Percentiles rank a stretch among this genome's conserved stretches.
phyloP scores from a whole-genome alignment of 1,284 basidiomycete species.

The Polyporus tsugae region DNA sequence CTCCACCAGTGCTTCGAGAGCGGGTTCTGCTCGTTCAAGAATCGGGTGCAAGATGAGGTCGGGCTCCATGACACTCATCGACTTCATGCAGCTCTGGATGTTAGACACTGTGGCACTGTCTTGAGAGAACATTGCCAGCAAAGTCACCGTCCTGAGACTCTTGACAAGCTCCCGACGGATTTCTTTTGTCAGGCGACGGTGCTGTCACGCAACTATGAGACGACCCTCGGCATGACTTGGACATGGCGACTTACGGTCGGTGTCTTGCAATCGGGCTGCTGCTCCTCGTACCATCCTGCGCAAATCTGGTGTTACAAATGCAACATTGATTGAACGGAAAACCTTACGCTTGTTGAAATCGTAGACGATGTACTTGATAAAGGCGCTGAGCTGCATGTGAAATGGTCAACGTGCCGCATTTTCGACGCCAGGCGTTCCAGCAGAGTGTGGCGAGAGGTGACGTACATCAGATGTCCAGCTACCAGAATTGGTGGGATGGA shows the following conservation, averaged over 20 bases:
- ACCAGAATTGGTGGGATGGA: slow-evolving; percentile 83
- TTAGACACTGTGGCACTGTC: slow-evolving; percentile 70
- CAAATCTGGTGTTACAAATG: slow-evolving; percentile 9
- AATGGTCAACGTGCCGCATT: neutral
- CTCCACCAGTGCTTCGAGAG: slow-evolving; percentile 88
- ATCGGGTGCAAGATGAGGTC: slow-evolving; percentile 88
- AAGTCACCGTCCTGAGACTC: slow-evolving; percentile 81
- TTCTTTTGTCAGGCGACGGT: slow-evolving; percentile 77
- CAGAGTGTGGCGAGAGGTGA: neutral
- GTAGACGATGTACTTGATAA: slow-evolving; percentile 88
- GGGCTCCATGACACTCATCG: slow-evolving; percentile 86
- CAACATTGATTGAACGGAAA: neutral
- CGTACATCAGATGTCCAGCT: slow-evolving; percentile 75
- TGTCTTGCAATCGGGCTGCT: slow-evolving; percentile 84
- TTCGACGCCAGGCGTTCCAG: neutral
- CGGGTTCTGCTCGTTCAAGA: slow-evolving; percentile 86
- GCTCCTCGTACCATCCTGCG: slow-evolving; percentile 84
- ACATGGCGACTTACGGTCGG: slow-evolving; percentile 58
- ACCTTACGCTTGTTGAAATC: slow-evolving; percentile 84
- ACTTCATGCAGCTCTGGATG: slow-evolving; percentile 76
- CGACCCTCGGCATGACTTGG: neutral
- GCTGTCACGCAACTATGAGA: slow-evolving; percentile 44
- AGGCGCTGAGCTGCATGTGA: slow-evolving; percentile 68
- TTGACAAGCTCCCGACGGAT: slow-evolving; percentile 91
- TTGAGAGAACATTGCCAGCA: slow-evolving; percentile 93